Evolutionary conservation across 768 basidiomycete genomes (phyloP), one percentile per base, ranked within the genome.

Genomic region (Pulveroboletus sp.): DNA sequence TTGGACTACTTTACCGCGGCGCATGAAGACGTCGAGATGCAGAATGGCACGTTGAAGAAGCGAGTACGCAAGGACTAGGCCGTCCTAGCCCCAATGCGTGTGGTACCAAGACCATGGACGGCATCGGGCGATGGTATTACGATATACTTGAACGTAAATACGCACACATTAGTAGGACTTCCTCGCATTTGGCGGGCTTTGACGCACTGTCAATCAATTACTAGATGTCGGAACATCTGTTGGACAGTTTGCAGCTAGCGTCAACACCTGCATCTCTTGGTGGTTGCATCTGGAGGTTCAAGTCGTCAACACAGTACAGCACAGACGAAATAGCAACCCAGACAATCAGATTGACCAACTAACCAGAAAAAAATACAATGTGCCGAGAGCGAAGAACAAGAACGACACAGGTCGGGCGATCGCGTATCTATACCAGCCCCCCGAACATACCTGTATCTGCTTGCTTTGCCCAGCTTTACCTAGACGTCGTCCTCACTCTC

Each of bases 1-100:
- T 71, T 87, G 36, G 88, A 90, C 56, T 93, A 90, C 68, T 93
- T 93, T 61, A 50, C 68, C 26, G 46, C 60, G 5, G 63, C 66
- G 18, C 58, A 54, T 15, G 66, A 59, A 12, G 63, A 64, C 15
- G 28, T 59, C 9, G 59, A 61, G 24, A 69, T 64, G 49, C 62
- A 67, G 46, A 77, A 76, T 47, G 73, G 73, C 39, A 57, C 61
- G 42, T 64, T 75, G 55, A 80, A 78, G 67, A 85, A 85, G 70
- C 80, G 83, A 46, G 65, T 75, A 47, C 82, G 84, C 56, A 67
- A 74, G 49, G 77, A 80, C 43, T 81, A 71, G 45, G 11, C 21
- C 24, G 30, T 4, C 17, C 43, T 47, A 43, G 45, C 41, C 18
- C 39, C 18, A 17, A 12, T 38, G 24, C 8, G 11, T 10, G 49